Percentiles rank a stretch among this genome's conserved stretches.
Conservation (phyloP, 2,329 filamentous ascomycete genomes). For the Colletotrichum graminicola region DNA sequence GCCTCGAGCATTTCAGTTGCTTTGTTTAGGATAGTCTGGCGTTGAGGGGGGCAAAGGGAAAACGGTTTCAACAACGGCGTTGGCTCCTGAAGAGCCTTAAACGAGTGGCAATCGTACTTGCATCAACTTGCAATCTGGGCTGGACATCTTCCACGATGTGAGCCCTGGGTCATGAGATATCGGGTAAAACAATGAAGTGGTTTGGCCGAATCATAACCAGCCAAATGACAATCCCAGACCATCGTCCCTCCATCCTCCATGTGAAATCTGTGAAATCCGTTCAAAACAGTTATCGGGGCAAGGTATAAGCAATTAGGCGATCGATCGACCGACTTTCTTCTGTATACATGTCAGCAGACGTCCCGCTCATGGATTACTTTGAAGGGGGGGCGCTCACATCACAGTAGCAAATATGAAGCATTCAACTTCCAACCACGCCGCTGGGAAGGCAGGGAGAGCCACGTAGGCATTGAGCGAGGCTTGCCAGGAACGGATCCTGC, state of each 20-base stretch:
- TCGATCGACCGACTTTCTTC: not conserved
- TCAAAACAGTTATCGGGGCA: constrained; percentile 29
- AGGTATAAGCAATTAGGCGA: constrained; percentile 19
- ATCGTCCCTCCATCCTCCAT: constrained; percentile 19
- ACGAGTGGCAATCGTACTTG: constrained; percentile 46
- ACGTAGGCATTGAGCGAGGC: constrained; percentile 5
- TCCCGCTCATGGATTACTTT: not conserved
- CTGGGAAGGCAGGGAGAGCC: not conserved
- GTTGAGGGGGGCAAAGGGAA: constrained; percentile 57
- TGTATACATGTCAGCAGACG: not conserved
- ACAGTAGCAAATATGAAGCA: constrained; percentile 30
- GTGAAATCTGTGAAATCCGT: constrained; percentile 38
- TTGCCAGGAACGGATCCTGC: not conserved
- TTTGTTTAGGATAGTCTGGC: constrained; percentile 50
- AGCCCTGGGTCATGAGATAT: constrained; percentile 42
- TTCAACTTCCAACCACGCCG: constrained; percentile 29
- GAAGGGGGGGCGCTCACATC: constrained; percentile 25
- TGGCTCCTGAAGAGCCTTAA: constrained; percentile 50
- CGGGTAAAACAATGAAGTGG: constrained; percentile 33
- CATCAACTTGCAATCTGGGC: constrained; percentile 44
- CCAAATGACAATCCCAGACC: constrained; percentile 24
- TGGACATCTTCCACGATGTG: constrained; percentile 59
- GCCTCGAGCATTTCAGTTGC: constrained; percentile 38
- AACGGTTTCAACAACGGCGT: constrained; percentile 69
- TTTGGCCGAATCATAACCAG: constrained; percentile 27